Evolutionary conservation across 75 land plant genomes (phyloP), one percentile per base, ranked within the genome.

Genomic region (Picea sitchensis): DNA sequence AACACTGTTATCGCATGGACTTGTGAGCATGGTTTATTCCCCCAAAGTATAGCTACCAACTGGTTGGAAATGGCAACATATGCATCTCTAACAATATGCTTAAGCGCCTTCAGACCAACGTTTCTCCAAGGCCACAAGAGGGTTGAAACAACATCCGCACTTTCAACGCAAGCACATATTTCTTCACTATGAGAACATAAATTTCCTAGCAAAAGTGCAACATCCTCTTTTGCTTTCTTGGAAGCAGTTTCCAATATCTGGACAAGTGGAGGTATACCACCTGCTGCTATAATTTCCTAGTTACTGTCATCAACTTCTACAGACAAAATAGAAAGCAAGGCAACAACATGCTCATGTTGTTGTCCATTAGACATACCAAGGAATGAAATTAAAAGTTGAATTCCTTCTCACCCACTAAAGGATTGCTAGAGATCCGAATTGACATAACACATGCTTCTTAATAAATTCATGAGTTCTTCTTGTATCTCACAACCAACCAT

Each of bases 221-320:
- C 84, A 81, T 90, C 92, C 81, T 94, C 97, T 76, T 81, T 90
- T 58, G 99, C 99, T 74, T 68, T 68, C 18, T 44, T 7, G 20
- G 72, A 68, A 2, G 41, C 72, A 68, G 82, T 83, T 81, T 96
- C 98, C 58, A 96, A 72, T 18, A 96, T 74, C 81, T 92, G 96
- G 14, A 96, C 98, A 68, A 96, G 80, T 14, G 98, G 98, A 56
- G 98, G 98, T 41, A 96, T 96, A 2, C 98, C 98, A 75, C 98
- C 98, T 63, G 96, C 96, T 75, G 98, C 96, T 65, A 96, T 96
- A 23, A 96, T 94, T 38, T 96, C 96, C 98, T 96, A 94, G 67
- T 96, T 96, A 85, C 96, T 94, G 47, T 94, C 94, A 84, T 92
- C 96, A 75, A 88, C 84, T 81, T 94, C 88, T 34, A 89, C 88